Conservation (phyloP, 2,329 filamentous ascomycete genomes). For the Venturia pyrina region DNA sequence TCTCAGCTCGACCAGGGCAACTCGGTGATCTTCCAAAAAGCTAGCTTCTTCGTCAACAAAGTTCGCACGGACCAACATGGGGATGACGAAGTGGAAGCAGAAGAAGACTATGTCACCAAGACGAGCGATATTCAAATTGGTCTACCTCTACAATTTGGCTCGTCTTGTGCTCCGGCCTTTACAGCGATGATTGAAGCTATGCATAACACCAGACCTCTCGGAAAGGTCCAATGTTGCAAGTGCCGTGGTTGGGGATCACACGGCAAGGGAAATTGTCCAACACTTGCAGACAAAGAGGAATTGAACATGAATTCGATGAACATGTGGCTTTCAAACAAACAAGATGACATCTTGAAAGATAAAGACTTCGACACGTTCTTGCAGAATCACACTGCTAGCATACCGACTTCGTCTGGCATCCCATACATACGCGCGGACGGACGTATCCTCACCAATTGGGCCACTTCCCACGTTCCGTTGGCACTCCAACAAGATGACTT, state of each 20-base stretch:
- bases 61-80: too few relatives aligned
- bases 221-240: neutral
- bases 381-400: neutral
- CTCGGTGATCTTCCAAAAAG: too few relatives aligned
- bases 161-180: neutral
- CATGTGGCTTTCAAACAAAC: too few relatives aligned
- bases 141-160: neutral
- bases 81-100: too few relatives aligned
- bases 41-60: too few relatives aligned
- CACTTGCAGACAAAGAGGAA: neutral
- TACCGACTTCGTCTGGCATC: neutral
- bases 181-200: neutral
- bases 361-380: too few relatives aligned
- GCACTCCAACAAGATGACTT: neutral
- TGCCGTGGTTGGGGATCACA: neutral
- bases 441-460: neutral
- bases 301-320: neutral
- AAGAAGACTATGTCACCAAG: too few relatives aligned
- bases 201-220: neutral
- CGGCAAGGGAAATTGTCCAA: neutral
- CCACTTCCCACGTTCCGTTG: neutral
- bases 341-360: too few relatives aligned
- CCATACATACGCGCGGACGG: neutral
- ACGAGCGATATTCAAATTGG: neutral
- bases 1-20: neutral